Evolutionary conservation across 768 basidiomycete genomes (phyloP).

Genomic region (Pholiota microspora): DNA sequence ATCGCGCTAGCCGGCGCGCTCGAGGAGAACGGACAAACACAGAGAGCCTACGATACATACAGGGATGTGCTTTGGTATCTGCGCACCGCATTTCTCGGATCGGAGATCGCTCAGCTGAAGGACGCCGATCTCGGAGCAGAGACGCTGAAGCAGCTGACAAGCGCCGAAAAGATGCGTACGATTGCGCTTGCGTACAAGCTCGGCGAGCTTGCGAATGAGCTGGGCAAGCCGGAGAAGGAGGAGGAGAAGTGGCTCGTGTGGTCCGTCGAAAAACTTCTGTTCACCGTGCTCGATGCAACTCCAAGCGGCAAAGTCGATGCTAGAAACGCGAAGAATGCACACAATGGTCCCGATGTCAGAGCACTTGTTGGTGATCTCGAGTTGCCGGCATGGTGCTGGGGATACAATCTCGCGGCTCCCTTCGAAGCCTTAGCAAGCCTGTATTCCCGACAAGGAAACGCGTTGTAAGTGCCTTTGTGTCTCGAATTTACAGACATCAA

Average conservation of each 20-base stretch:
- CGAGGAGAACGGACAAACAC: constrained; percentile 37
- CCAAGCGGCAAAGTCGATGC: constrained; percentile 9
- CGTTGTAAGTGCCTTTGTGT: constrained; percentile 41
- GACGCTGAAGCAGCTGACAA: constrained; percentile 13
- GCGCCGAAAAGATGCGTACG: constrained; percentile 31
- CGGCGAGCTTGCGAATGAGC: constrained; percentile 35
- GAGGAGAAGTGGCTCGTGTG: constrained; percentile 42
- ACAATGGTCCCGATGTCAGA: constrained; percentile 17
- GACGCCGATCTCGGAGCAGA: constrained; percentile 13
- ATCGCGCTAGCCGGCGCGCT: constrained; percentile 57
- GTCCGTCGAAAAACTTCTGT: constrained; percentile 43
- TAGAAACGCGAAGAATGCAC: neutral
- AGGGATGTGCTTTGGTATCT: constrained; percentile 32
- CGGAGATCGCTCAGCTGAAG: constrained; percentile 13
- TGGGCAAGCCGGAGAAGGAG: constrained; percentile 32
- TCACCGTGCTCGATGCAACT: constrained; percentile 27
- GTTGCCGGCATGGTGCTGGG: constrained; percentile 59
- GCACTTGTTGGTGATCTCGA: constrained; percentile 49
- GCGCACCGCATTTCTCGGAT: constrained; percentile 23
- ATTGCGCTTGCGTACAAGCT: constrained; percentile 42
- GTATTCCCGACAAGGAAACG: constrained; percentile 53
- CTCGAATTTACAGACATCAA: neutral
- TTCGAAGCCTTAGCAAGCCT: constrained; percentile 65
- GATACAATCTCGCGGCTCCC: constrained; percentile 62
- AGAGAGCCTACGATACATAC: constrained; percentile 39